A percentile compares a stretch with the other conserved stretches of the same genome.
These are phyloP conservation scores for Murraya koenigii DNA, from an alignment of 345 rosid genomes.

Conservation along the genomic window DNA sequence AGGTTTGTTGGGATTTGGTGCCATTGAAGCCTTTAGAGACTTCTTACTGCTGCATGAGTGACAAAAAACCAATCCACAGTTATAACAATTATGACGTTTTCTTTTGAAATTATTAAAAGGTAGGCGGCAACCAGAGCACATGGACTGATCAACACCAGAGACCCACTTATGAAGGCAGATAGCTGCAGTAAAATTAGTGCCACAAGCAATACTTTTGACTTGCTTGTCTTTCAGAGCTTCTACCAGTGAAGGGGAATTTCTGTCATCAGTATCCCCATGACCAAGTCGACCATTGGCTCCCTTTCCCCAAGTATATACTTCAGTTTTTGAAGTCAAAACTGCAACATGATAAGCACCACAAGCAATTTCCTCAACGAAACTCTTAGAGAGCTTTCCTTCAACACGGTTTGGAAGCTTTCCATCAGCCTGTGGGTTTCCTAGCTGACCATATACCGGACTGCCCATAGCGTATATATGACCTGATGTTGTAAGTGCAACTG, in stretches of 20 bases:
- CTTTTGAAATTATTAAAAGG: slow-evolving; percentile 88
- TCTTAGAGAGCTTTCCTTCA: slow-evolving; percentile 85
- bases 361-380: slow-evolving; percentile 88
- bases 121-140: slow-evolving; percentile 97
- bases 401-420: slow-evolving; percentile 82
- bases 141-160: slow-evolving; percentile 91
- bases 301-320: slow-evolving; percentile 98
- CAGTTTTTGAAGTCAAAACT: slow-evolving; percentile 84
- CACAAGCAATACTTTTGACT: slow-evolving; percentile 91
- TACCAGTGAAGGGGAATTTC: slow-evolving; percentile 70
- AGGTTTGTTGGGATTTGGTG: slow-evolving; percentile 91
- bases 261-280: slow-evolving; percentile 89
- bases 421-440: slow-evolving; percentile 87
- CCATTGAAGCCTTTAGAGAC: slow-evolving; percentile 93
- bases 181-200: slow-evolving; percentile 89
- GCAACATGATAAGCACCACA: slow-evolving; percentile 98
- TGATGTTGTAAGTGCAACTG: slow-evolving; percentile 81
- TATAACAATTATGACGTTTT: slow-evolving; percentile 78
- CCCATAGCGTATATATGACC: slow-evolving; percentile 97
- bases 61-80: slow-evolving; percentile 91
- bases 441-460: slow-evolving; percentile 94
- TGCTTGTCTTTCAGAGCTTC: slow-evolving; percentile 95
- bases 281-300: slow-evolving; percentile 97
- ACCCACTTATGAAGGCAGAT: slow-evolving; percentile 98
- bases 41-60: slow-evolving; percentile 93